Evolutionary conservation across 352 stramenopile species (phyloP), one percentile per base, ranked within the genome.

Genomic region (Pythium chondricola): DNA sequence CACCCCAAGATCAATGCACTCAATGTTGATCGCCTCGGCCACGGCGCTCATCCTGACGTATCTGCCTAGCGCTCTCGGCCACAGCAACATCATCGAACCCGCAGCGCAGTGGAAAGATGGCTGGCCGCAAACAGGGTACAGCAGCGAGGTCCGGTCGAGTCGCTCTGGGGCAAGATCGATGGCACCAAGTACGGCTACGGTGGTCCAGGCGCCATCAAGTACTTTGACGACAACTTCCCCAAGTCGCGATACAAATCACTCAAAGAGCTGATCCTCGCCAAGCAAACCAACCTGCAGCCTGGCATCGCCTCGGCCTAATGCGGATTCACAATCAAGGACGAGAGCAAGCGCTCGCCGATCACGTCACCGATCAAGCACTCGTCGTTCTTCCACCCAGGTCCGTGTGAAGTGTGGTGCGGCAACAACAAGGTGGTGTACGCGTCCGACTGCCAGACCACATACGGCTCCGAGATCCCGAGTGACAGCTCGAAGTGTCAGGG

Each of bases 361-460:
- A 61, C 69, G 4, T 51, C 66, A 3, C 38, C 66, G 45, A 37
- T 83, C 25, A 67, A 48, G 33, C 67, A 66, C 60, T 65, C 66
- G 20, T 59, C 64, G 0, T 85, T 85, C 56, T 70, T 63, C 1
- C 76, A 88, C 57, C 56, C 61, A 0, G 71, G 74, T 10, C 69
- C 67, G 21, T 88, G 76, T 37, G 73, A 88, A 36, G 51, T 74
- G 27, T 85, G 71, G 69, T 79, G 69, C 43, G 73, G 71, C 52
- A 58, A 80, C 42, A 67, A 49, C 35, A 74, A 74, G 37, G 45
- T 88, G 26, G 43, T 64, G 22, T 77, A 67, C 31, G 65, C 69
- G 29, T 43, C 68, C 30, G 55, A 88, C 43, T 88, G 76, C 52
- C 53, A 59, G 26, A 60, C 36, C 4, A 67, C 58, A 24, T 85